A percentile compares a stretch with the other conserved stretches of the same genome.
Conservation (phyloP, 179 eudicot species). For the Nepenthes alata region DNA sequence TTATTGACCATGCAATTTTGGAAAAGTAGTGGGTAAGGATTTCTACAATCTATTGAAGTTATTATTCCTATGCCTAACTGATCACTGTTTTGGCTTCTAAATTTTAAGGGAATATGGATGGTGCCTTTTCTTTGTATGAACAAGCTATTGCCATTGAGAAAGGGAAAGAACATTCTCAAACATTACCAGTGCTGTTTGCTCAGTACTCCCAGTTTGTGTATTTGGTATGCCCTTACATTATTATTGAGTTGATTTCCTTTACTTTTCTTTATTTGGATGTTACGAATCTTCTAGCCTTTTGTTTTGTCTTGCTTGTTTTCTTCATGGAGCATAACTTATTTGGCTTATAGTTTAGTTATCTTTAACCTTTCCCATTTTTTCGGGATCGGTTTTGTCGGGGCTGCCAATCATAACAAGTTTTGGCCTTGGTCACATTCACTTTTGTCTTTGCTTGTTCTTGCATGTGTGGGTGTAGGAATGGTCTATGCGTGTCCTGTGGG, state of each 20-base stretch:
- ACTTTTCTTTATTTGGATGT: not conserved
- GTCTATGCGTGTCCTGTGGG: too few relatives aligned
- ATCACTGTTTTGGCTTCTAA: not conserved
- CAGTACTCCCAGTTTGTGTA: slow-evolving; percentile 78
- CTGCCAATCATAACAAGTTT: too few relatives aligned
- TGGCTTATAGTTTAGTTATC: too few relatives aligned
- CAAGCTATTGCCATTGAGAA: slow-evolving; percentile 93
- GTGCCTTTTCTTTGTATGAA: slow-evolving; percentile 77
- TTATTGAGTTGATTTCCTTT: not conserved
- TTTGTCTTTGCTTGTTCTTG: too few relatives aligned
- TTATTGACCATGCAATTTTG: slow-evolving; percentile 92
- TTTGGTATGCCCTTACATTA: slow-evolving; percentile 29
- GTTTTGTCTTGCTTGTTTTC: too few relatives aligned
- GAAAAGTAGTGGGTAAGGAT: slow-evolving; percentile 33
- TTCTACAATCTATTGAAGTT: not conserved
- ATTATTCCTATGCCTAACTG: not conserved
- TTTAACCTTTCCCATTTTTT: too few relatives aligned
- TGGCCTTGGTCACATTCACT: too few relatives aligned
- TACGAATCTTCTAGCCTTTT: too few relatives aligned
- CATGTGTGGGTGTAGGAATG: too few relatives aligned
- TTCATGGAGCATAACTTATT: too few relatives aligned
- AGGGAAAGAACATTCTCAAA: slow-evolving; percentile 92
- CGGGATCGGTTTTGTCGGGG: too few relatives aligned
- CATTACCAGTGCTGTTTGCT: slow-evolving; percentile 69
- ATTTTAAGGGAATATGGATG: slow-evolving; percentile 69